Conservation (phyloP, 2,329 filamentous ascomycete genomes). For the Penicillium sp. region DNA sequence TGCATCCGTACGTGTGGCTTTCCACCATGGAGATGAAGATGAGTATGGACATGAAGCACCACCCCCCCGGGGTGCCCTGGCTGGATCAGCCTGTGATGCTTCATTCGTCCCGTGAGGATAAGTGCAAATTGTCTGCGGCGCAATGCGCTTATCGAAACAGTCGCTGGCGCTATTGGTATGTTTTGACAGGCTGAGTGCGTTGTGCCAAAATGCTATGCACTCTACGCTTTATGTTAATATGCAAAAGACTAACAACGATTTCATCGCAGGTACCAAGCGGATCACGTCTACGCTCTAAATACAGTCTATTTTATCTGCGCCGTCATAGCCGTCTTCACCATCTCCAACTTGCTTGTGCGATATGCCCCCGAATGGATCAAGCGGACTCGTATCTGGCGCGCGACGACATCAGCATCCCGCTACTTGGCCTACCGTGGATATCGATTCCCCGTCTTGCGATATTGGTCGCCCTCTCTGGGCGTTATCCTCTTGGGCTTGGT, state of each 20-base stretch:
- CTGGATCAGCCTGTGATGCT: conserved; percentile 37
- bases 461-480: conserved; percentile 52
- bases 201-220: not conserved
- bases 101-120: conserved; percentile 34
- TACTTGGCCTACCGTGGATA: conserved; percentile 50
- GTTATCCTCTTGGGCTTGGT: conserved; percentile 45
- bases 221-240: not conserved
- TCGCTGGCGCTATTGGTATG: conserved; percentile 39
- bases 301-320: conserved; percentile 59
- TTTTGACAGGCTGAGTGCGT: not conserved
- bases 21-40: conserved; percentile 10
- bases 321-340: conserved; percentile 53
- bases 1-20: not conserved
- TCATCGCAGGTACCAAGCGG: conserved; percentile 55
- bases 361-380: conserved; percentile 35
- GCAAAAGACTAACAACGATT: not conserved
- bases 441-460: conserved; percentile 38
- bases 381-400: conserved; percentile 35
- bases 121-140: conserved; percentile 33
- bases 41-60: conserved; percentile 21
- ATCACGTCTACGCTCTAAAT: conserved; percentile 57
- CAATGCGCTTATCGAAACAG: conserved; percentile 34
- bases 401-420: conserved; percentile 41
- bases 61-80: conserved; percentile 28
- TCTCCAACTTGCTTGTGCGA: conserved; percentile 41